phyloP scores from a whole-genome alignment of 1,284 basidiomycete genomes.

The Tilletia walkeri region DNA sequence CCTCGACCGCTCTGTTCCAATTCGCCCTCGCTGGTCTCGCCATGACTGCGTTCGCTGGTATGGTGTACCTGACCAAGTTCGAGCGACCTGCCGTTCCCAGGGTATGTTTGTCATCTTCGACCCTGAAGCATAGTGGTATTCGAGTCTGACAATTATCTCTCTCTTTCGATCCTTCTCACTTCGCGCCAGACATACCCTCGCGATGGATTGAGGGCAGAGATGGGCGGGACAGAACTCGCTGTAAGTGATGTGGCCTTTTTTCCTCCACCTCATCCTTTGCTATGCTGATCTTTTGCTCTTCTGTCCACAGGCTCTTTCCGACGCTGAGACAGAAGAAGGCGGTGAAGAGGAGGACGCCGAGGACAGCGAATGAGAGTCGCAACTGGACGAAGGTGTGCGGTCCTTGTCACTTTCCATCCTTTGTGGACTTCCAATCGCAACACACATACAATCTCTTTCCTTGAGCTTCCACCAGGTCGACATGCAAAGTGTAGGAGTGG shows the following conservation, averaged over 20 bases:
- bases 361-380: not conserved
- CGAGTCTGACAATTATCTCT: slow-evolving; percentile 12
- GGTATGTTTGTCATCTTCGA: slow-evolving; percentile 35
- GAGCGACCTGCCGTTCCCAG: slow-evolving; percentile 48
- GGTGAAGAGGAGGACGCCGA: slow-evolving; percentile 1
- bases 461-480: not conserved
- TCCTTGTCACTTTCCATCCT: not conserved
- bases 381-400: not conserved
- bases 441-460: slow-evolving; percentile 1
- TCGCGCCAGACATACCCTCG: slow-evolving; percentile 46
- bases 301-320: not conserved
- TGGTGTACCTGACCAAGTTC: slow-evolving; percentile 43
- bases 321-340: slow-evolving; percentile 4
- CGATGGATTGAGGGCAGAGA: slow-evolving; percentile 48
- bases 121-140: slow-evolving; percentile 38
- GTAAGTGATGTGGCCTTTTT: slow-evolving; percentile 17
- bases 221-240: slow-evolving; percentile 30
- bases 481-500: too few species aligned
- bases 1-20: slow-evolving; percentile 44
- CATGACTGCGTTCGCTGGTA: slow-evolving; percentile 32
- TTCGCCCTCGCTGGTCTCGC: slow-evolving; percentile 41
- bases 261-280: not conserved
- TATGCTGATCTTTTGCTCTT: not conserved
- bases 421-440: not conserved
- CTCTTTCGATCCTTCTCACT: not conserved